These are phyloP conservation scores for Salvia sclarea DNA, from an alignment of 305 asterid species.

Conservation along the genomic window DNA sequence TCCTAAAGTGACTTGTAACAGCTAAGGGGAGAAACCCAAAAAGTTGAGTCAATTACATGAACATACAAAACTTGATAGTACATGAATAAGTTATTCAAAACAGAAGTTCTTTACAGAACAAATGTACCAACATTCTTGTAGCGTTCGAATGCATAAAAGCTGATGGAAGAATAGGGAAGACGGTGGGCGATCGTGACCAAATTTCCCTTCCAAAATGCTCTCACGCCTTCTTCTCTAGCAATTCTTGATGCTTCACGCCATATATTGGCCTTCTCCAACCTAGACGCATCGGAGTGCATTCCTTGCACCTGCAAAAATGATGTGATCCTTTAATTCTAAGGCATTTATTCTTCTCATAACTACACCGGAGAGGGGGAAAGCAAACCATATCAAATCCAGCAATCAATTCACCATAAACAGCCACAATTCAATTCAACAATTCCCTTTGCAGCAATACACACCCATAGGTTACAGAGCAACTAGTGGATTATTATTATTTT, in stretches of 20 bases:
- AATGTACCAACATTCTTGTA: conserved; percentile 87
- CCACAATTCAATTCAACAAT: conserved; percentile 6
- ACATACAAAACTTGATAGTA: background rate
- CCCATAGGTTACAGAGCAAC: background rate
- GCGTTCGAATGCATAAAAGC: conserved; percentile 81
- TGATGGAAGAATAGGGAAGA: conserved; percentile 82
- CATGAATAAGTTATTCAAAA: background rate
- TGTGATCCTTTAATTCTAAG: background rate
- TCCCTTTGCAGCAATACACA: background rate
- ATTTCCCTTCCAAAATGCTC: conserved; percentile 94
- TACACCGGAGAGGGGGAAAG: background rate
- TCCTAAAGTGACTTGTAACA: conserved; percentile 53
- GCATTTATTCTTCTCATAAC: background rate
- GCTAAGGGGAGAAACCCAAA: conserved; percentile 39
- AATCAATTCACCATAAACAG: conserved; percentile 19
- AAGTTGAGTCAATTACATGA: conserved; percentile 19
- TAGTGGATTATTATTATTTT: background rate
- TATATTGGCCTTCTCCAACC: conserved; percentile 58
- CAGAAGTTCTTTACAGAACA: conserved; percentile 39
- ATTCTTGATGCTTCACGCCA: conserved; percentile 75
- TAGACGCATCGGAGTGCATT: conserved; percentile 65
- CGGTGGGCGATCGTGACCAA: conserved; percentile 85
- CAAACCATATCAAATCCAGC: background rate
- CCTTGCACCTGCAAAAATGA: conserved; percentile 62
- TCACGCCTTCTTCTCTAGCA: conserved; percentile 69